Evolutionary conservation across 805 yeast species (phyloP).

Genomic region (Schwanniomyces vanrijiae): DNA sequence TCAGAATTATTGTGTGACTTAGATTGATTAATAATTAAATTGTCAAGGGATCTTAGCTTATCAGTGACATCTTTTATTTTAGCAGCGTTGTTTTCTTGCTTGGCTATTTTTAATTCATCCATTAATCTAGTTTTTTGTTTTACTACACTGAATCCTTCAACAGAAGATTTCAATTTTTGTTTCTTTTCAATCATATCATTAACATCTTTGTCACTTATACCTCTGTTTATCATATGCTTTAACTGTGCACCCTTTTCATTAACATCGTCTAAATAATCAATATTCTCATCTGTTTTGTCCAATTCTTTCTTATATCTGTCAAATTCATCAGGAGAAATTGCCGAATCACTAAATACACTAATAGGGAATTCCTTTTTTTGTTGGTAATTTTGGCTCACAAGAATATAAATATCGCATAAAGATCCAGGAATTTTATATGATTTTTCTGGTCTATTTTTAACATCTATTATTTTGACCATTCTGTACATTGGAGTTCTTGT

Average conservation of each 20-base stretch:
- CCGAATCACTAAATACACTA: conserved; percentile 76
- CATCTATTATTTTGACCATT: conserved; percentile 76
- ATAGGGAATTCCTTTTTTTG: conserved; percentile 74
- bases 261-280: conserved; percentile 66
- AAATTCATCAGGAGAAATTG: conserved; percentile 70
- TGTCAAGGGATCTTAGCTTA: conserved; percentile 46
- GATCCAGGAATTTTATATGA: conserved; percentile 43
- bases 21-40: conserved; percentile 43
- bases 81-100: conserved; percentile 49
- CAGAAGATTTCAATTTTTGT: conserved; percentile 47
- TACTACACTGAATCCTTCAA: conserved; percentile 65
- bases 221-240: conserved; percentile 59
- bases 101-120: conserved; percentile 75
- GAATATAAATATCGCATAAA: conserved; percentile 53
- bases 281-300: conserved; percentile 50
- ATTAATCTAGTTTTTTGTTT: conserved; percentile 67
- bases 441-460: conserved; percentile 44
- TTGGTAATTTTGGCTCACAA: conserved; percentile 79
- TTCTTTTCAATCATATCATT: conserved; percentile 77
- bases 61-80: conserved; percentile 26
- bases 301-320: conserved; percentile 64
- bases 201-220: conserved; percentile 70
- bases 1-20: conserved; percentile 34
- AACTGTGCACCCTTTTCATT: conserved; percentile 65
- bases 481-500: conserved; percentile 70